Percentiles rank a stretch among this genome's conserved stretches.
phyloP scores from a whole-genome alignment of 2,329 filamentous ascomycete species.

The Penicillium rolfsii region DNA sequence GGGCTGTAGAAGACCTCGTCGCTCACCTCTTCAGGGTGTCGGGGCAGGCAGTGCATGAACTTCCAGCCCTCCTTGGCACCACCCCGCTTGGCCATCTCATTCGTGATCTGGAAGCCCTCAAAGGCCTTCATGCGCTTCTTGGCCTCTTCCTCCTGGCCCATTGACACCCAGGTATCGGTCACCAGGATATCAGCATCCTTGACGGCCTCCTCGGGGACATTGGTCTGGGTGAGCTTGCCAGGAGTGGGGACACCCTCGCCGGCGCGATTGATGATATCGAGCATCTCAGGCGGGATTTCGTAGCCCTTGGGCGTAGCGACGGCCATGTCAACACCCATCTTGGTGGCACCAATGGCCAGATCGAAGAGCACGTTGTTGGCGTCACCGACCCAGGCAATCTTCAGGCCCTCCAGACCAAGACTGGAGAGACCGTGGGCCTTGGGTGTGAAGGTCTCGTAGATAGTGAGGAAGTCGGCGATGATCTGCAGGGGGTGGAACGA shows the following conservation, averaged over 20 bases:
- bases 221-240: conserved; percentile 74
- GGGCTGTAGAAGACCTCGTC: conserved; percentile 93
- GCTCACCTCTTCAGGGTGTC: conserved; percentile 88
- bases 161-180: conserved; percentile 97
- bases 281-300: conserved; percentile 76
- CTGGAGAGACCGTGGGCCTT: conserved; percentile 44
- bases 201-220: conserved; percentile 79
- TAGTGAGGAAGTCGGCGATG: conserved; percentile 90
- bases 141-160: conserved; percentile 92
- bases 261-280: conserved; percentile 69
- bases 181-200: conserved; percentile 86
- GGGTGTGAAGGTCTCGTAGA: conserved; percentile 74
- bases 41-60: conserved; percentile 97
- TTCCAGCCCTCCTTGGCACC: conserved; percentile 89
- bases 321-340: conserved; percentile 81
- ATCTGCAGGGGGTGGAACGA: conserved; percentile 93
- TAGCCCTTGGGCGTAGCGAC: conserved; percentile 88
- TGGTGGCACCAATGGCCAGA: conserved; percentile 82
- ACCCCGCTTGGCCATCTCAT: conserved; percentile 77
- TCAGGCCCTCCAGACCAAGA: conserved; percentile 77
- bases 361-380: conserved; percentile 98
- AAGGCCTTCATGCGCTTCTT: conserved; percentile 79
- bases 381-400: conserved; percentile 94
- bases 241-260: conserved; percentile 60
- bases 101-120: conserved; percentile 87